Evolutionary conservation across 2,329 filamentous ascomycete genomes (phyloP).

Genomic region (Aschersonia sp.): DNA sequence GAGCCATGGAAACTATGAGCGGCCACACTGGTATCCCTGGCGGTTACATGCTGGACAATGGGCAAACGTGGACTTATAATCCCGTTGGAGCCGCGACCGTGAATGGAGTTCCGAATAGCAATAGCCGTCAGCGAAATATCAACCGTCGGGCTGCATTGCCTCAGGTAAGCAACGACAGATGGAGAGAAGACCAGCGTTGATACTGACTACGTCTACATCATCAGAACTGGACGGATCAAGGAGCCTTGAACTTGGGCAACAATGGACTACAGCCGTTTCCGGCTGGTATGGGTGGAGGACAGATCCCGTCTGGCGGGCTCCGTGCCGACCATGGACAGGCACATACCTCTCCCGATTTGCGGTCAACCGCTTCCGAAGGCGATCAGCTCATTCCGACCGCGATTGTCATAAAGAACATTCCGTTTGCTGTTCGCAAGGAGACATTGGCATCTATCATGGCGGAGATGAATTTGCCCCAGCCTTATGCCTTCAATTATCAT

Average conservation of each 20-base stretch:
- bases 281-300: slow-evolving; percentile 19
- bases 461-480: slow-evolving; percentile 80
- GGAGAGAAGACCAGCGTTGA: neutral
- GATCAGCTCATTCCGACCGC: slow-evolving; percentile 96
- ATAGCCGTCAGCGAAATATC: slow-evolving; percentile 39
- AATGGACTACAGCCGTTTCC: slow-evolving; percentile 19
- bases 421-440: slow-evolving; percentile 96
- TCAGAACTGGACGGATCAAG: slow-evolving; percentile 38
- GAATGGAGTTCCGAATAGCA: slow-evolving; percentile 50
- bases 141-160: slow-evolving; percentile 51
- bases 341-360: slow-evolving; percentile 24
- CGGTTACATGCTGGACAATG: slow-evolving; percentile 47
- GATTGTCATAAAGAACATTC: slow-evolving; percentile 99
- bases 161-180: slow-evolving; percentile 39
- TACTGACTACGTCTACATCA: neutral
- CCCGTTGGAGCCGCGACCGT: slow-evolving; percentile 51
- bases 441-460: slow-evolving; percentile 88
- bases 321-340: slow-evolving; percentile 26
- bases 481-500: slow-evolving; percentile 98
- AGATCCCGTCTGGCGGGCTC: slow-evolving; percentile 25
- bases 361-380: slow-evolving; percentile 34
- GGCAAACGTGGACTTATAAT: slow-evolving; percentile 66
- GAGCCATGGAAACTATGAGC: slow-evolving; percentile 38
- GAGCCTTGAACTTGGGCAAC: slow-evolving; percentile 25
- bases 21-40: slow-evolving; percentile 23